Base-by-base conservation (phyloP, 148 eudicot species). In the Chenopodium suecicum region DNA sequence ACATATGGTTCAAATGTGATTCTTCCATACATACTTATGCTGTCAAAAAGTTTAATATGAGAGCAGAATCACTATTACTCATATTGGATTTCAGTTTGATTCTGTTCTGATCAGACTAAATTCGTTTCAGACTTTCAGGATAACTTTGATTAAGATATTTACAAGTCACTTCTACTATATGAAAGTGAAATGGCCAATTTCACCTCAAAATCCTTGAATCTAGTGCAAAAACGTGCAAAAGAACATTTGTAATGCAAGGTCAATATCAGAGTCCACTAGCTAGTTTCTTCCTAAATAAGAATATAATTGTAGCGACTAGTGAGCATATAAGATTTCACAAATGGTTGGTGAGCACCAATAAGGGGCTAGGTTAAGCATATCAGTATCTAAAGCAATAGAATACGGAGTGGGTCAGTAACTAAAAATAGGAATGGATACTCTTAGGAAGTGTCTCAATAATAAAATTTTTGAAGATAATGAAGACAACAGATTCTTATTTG, bases 401-500 rank as follows among this genome's bases (percentile, higher is more conserved):
- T 81, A 70, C 54, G 14, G 62, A 65, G 83, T 81, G 77, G 62
- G 44, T 80, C 63, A 74, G 68, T 11, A 32, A 68, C 70, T 76
- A 68, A 82, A 50, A 54, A 25, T 25, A 67, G 48, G 79, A 46
- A 75, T 66, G 74, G 74, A 70, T 81, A 75, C 79, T 75, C 56
- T 67, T 32, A 31, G 34, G 73, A 74, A 63, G 31, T 74, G 83
- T 81, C 67, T 73, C 63, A 72, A 72, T 29, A 63, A 62, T 70
- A 2, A 78, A 64, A 68, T 12, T 54, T 56, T 72, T 58, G 76
- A 32, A 70, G 65, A 71, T 37, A 77, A 11, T 16, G 63, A 76
- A 54, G 69, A 82, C 58, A 68, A 68, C 69, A 82, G 81, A 85
- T 66, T 85, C 79, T 81, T 48, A 29, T 50, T 29, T 7, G 16